Evolutionary conservation across 805 yeast species (phyloP).

Genomic region (Kodamaea neixiangensis): DNA sequence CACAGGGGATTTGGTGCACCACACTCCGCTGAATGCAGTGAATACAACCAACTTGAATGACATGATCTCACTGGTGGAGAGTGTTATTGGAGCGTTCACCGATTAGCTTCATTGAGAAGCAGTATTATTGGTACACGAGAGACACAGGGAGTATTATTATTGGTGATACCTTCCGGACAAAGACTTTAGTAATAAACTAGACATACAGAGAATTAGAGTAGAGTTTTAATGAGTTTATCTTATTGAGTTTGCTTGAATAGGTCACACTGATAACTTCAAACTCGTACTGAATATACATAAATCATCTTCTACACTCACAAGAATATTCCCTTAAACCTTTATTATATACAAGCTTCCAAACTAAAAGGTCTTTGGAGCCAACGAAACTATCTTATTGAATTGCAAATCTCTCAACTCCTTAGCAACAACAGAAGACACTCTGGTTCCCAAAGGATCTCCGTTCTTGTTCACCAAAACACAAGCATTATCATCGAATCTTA

Average conservation of each 20-base stretch:
- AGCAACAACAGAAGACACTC: constrained; percentile 89
- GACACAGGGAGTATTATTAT: neutral
- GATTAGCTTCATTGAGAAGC: too few relatives aligned
- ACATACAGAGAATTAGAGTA: too few relatives aligned
- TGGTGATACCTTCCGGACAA: neutral
- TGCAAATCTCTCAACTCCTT: constrained; percentile 84
- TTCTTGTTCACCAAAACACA: constrained; percentile 92
- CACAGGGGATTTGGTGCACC: constrained; percentile 15
- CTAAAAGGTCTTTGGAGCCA: constrained; percentile 72
- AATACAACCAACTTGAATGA: constrained; percentile 18
- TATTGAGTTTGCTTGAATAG: too few relatives aligned
- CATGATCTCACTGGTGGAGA: constrained; percentile 21
- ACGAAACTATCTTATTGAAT: constrained; percentile 79
- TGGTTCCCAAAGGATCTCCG: constrained; percentile 92
- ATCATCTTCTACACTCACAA: too few relatives aligned
- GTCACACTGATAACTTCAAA: too few relatives aligned
- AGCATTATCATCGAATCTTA: constrained; percentile 94
- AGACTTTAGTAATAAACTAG: too few relatives aligned
- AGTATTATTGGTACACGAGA: neutral
- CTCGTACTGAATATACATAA: too few relatives aligned
- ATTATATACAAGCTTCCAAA: constrained; percentile 3
- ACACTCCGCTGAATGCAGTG: constrained; percentile 15
- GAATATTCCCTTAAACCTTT: neutral
- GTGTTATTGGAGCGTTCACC: constrained; percentile 15
- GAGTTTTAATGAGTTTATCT: too few relatives aligned